Evolutionary conservation across 148 eudicot genomes (phyloP).

Genomic region (Rheum nobile): DNA sequence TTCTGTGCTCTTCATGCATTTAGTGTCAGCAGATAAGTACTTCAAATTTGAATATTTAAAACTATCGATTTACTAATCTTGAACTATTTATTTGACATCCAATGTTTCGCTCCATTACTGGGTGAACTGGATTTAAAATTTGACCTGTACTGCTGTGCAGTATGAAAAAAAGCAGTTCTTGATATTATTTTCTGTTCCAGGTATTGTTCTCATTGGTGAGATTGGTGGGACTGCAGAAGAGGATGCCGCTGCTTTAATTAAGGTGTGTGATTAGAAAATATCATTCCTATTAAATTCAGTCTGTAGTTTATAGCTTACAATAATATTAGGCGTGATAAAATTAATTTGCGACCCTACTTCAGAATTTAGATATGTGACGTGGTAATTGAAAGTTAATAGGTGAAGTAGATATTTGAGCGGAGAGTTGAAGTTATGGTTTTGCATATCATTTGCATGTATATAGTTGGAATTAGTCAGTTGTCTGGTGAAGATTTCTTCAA

Average conservation of each 20-base stretch:
- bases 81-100: not conserved
- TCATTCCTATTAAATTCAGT: not conserved
- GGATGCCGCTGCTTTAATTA: slow-evolving; percentile 92
- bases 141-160: not conserved
- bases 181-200: slow-evolving; percentile 26
- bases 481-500: not conserved
- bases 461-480: not conserved
- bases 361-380: not conserved
- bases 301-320: not conserved
- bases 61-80: not conserved
- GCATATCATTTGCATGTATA: not conserved
- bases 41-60: not conserved
- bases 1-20: not conserved
- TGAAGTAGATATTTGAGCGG: not conserved
- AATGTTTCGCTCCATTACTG: not conserved
- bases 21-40: not conserved
- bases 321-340: not conserved
- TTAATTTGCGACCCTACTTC: not conserved
- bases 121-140: not conserved
- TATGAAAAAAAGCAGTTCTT: not conserved
- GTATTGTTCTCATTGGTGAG: slow-evolving; percentile 92
- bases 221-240: slow-evolving; percentile 99
- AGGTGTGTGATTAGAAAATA: slow-evolving; percentile 37
- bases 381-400: not conserved
- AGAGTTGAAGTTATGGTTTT: not conserved